Base-by-base conservation (phyloP, 2,329 filamentous ascomycete species). In the Pochonia chlamydosporia region DNA sequence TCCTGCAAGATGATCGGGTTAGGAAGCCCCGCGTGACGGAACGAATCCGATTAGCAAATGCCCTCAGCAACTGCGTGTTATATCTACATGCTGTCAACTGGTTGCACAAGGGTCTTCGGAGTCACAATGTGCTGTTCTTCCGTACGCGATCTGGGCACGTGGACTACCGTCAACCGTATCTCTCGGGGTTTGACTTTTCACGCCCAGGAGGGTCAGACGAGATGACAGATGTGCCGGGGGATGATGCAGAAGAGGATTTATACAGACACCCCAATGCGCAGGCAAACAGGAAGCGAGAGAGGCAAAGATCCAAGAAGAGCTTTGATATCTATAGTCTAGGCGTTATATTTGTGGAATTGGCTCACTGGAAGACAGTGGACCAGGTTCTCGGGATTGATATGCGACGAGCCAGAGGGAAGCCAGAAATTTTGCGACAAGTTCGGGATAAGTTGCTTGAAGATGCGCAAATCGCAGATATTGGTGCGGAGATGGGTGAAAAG, bases 51-150 rank as follows among this genome's bases (percentile, higher is more conserved):
- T 68, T 82, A 16, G 77, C 78, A 39, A 68, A 71, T 40, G 70
- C 72, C 23, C 64, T 81, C 25, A 67, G 73, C 48, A 73, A 75
- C 54, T 79, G 72, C 16, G 58, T 82, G 3, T 61, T 80, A 40
- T 76, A 78, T 47, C 66, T 80, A 0, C 76, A 80, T 54, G 69
- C 73, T 3, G 74, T 78, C 1, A 71, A 77, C 50, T 80, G 76
- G 76, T 65, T 81, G 5, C 77, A 80, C 63, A 81, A 81, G 54
- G 75, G 75, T n/a, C 64, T 81, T 5, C 71, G 76, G 11, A 73
- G 70, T 48, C 64, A 74, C 46, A 79, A 77, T 54, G 66, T 81
- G 25, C 57, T 81, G 10, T 78, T 80, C 58, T 78, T 77, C 56
- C 62, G 62, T 26, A 51, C 55, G 24, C 48, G 48, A 24, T 40